Base-by-base conservation (phyloP, 1,284 basidiomycete genomes). In the Athelia psychrophila region DNA sequence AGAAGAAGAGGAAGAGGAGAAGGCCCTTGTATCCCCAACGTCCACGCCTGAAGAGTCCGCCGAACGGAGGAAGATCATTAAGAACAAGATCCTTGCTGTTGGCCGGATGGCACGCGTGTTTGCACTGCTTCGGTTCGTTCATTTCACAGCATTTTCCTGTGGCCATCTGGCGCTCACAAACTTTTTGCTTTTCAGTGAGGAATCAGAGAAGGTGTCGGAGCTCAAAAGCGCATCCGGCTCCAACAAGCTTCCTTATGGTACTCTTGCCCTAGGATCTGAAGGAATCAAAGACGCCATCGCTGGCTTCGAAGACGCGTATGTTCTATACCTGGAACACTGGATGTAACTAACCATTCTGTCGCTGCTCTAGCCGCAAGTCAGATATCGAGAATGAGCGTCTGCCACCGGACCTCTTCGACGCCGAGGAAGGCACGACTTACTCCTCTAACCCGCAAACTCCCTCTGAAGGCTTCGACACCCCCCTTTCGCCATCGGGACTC, bases 361-460 rank as follows among this genome's bases (percentile, higher is more conserved):
- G 5, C n/a, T n/a, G 33, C 23, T 27, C 22, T 61, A 94, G 91
- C 20, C 93, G 96, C 59, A 96, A 95, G 74, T 95, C 93, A 38
- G 97, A 99, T 77, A 98, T 99, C 62, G 96, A 99, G 75, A 98
- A 99, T 74, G 96, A 99, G 73, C 88, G 93, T 44, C 76, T 98
- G 24, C 96, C 95, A 13, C 96, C 96, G 1, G 95, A 98, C 24
- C 82, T 99, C 22, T 91, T 95, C 66, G 95, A 98, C 64, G 91
- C 91, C 3, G 81, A 85, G 56, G 87, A 88, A 68, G 88, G 84
- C 49, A 83, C 79, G 59, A 84, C 82, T 54, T 75, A 80, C 62
- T 72, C 85, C 59, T 80, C 65, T 55, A 75, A 58, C 69, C 84
- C 59, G 56, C 76, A 58, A 66, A 80, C 84, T 0, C 81, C 88